Conservation (phyloP, 2,329 filamentous ascomycete genomes). For the Aspergillus sp. region DNA sequence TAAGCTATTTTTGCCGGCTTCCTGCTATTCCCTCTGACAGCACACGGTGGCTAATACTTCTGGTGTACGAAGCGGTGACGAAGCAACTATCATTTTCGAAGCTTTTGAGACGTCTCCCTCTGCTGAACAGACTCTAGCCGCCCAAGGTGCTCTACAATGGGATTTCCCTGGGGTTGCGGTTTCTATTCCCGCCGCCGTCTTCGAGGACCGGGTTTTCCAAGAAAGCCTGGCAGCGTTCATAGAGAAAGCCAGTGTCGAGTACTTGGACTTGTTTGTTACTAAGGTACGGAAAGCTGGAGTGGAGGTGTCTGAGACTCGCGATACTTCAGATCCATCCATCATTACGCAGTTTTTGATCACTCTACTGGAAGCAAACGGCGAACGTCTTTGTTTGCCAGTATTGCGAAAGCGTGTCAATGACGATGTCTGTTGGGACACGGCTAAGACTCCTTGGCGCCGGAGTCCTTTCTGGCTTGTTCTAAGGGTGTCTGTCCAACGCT, state of each 20-base stretch:
- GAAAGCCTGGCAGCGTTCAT: constrained; percentile 53
- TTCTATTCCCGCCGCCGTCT: constrained; percentile 43
- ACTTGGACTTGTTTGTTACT: constrained; percentile 55
- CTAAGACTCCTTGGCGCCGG: constrained; percentile 60
- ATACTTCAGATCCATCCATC: constrained; percentile 58
- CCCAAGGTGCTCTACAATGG: constrained; percentile 55
- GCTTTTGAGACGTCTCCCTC: constrained; percentile 60
- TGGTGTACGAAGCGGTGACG: neutral
- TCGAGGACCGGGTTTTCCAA: constrained; percentile 47
- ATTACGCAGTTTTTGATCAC: constrained; percentile 62
- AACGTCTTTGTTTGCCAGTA: constrained; percentile 29
- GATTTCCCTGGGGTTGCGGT: constrained; percentile 60
- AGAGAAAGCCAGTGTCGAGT: constrained; percentile 56
- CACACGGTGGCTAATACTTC: neutral
- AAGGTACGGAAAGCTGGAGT: constrained; percentile 53
- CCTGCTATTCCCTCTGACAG: neutral
- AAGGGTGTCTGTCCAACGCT: constrained; percentile 57
- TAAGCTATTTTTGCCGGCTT: neutral
- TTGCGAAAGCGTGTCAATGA: constrained; percentile 63
- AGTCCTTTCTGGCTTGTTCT: constrained; percentile 63
- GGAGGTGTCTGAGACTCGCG: constrained; percentile 54
- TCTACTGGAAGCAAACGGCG: constrained; percentile 57
- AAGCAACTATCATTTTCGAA: constrained; percentile 52
- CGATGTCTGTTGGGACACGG: constrained; percentile 55
- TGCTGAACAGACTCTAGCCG: constrained; percentile 53